Conservation (phyloP, 352 stramenopile species). For the Blastocystis sp. region DNA sequence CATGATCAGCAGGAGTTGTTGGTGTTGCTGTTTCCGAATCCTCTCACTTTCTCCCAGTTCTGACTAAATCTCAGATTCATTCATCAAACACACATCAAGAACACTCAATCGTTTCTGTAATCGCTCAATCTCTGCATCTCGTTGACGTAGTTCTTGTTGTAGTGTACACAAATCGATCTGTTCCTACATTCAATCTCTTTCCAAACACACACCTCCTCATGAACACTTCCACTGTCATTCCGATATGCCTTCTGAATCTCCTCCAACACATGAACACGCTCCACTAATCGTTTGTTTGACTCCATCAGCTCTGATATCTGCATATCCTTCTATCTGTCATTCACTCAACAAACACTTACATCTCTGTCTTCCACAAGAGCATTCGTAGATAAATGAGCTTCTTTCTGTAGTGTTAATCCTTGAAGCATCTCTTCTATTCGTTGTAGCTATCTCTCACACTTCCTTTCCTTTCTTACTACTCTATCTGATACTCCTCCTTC, state of each 20-base stretch:
- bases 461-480: no score
- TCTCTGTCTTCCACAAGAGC: background rate
- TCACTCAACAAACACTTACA: background rate
- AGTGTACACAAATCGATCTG: slow-evolving; percentile 4
- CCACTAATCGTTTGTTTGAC: background rate
- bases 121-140: background rate
- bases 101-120: background rate
- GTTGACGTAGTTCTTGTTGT: background rate
- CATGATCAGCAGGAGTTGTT: slow-evolving; percentile 27
- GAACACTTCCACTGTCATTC: background rate
- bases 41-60: slow-evolving; percentile 33
- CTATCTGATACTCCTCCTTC: no score
- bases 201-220: background rate
- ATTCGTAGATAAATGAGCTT: background rate
- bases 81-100: background rate
- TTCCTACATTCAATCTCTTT: background rate
- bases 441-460: background rate
- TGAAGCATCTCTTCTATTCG: background rate
- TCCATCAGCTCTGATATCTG: slow-evolving; percentile 1
- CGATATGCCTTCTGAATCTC: background rate
- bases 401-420: background rate
- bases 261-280: slow-evolving; percentile 12
- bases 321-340: background rate
- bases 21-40: slow-evolving; percentile 32
- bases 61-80: background rate